A percentile compares a stretch with the other conserved stretches of the same genome.
Conservation (phyloP, 805 yeast genomes). For the Blastobotrys americana region DNA sequence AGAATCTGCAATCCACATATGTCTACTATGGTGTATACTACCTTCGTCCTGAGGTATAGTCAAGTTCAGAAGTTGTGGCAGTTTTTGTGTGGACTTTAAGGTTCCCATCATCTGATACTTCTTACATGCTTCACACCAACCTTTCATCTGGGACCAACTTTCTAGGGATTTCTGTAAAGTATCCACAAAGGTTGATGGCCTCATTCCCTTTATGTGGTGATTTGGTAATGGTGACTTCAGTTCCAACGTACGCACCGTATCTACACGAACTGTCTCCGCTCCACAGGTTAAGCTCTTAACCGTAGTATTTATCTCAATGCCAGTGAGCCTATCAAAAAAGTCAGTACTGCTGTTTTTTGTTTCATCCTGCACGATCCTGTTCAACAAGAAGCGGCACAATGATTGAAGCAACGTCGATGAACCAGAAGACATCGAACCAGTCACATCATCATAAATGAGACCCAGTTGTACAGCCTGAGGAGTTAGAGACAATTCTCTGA, state of each 20-base stretch:
- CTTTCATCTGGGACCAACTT: constrained; percentile 35
- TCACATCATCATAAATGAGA: constrained; percentile 41
- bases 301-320: constrained; percentile 16
- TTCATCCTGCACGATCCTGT: constrained; percentile 47
- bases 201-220: not conserved
- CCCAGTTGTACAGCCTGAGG: constrained; percentile 48
- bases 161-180: constrained; percentile 22
- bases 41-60: constrained; percentile 9
- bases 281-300: constrained; percentile 23
- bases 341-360: constrained; percentile 8
- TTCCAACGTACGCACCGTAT: constrained; percentile 20
- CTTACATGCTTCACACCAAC: constrained; percentile 47
- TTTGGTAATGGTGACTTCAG: constrained; percentile 11
- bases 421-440: constrained; percentile 10
- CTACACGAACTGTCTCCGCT: constrained; percentile 15
- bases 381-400: constrained; percentile 54
- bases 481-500: constrained; percentile 40
- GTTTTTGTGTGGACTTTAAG: constrained; percentile 28
- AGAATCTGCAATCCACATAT: constrained; percentile 8
- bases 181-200: constrained; percentile 15
- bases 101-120: constrained; percentile 50
- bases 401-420: constrained; percentile 36
- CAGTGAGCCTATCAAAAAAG: constrained; percentile 11
- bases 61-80: constrained; percentile 16
- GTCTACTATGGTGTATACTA: constrained; percentile 4